These are phyloP conservation scores for Priceomyces haplophilus DNA, from an alignment of 805 yeast genomes.

Conservation along the genomic window DNA sequence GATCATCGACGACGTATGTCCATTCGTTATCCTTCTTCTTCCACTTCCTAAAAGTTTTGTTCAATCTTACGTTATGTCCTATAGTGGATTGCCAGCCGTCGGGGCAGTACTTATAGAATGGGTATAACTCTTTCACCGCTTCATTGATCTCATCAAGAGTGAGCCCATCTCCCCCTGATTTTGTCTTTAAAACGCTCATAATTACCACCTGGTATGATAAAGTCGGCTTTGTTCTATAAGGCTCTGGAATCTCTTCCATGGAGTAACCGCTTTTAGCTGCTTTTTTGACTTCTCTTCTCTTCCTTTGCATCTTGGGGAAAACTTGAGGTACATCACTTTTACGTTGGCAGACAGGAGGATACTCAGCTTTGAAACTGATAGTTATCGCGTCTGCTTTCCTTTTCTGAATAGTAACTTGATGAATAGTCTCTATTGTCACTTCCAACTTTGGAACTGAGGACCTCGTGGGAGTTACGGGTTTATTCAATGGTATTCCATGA, in stretches of 20 bases:
- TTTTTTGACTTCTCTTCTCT: slow-evolving; percentile 35
- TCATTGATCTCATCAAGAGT: slow-evolving; percentile 66
- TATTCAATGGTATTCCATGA: slow-evolving; percentile 14
- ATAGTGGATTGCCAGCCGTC: slow-evolving; percentile 98
- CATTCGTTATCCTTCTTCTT: slow-evolving; percentile 61
- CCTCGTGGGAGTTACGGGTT: slow-evolving; percentile 20
- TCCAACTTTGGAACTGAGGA: slow-evolving; percentile 39
- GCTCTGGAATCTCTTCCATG: slow-evolving; percentile 84
- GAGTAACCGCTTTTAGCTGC: slow-evolving; percentile 63
- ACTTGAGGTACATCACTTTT: slow-evolving; percentile 29
- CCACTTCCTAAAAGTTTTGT: slow-evolving; percentile 78
- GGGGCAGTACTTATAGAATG: slow-evolving; percentile 89
- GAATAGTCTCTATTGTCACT: slow-evolving; percentile 26
- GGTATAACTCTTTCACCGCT: slow-evolving; percentile 82
- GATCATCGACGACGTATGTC: slow-evolving; percentile 91
- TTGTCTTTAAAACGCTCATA: slow-evolving; percentile 70
- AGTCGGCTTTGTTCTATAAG: slow-evolving; percentile 80
- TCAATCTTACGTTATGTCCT: slow-evolving; percentile 81
- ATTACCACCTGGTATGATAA: slow-evolving; percentile 78
- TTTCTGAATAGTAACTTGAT: slow-evolving; percentile 20
- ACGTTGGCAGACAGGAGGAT: slow-evolving; percentile 30
- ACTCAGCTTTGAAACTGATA: slow-evolving; percentile 15
- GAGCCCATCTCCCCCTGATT: slow-evolving; percentile 69
- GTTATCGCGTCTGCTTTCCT: slow-evolving; percentile 25
- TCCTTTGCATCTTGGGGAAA: slow-evolving; percentile 32